Evolutionary conservation across 108 stramenopile species (phyloP).

Genomic region (Nitzschia sp.): DNA sequence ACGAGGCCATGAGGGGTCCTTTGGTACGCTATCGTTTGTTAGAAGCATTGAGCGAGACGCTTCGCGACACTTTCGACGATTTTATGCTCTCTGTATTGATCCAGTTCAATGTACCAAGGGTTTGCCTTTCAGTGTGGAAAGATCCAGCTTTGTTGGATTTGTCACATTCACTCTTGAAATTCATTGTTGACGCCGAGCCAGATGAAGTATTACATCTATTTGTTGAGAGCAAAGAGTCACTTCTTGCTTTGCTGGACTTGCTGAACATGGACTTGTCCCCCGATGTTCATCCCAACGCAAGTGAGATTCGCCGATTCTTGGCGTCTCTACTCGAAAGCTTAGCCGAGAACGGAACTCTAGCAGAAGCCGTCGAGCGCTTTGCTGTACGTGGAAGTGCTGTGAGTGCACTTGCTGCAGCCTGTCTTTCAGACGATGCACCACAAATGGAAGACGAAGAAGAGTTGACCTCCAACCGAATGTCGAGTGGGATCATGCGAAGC

Average conservation of each 20-base stretch:
- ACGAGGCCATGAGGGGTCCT: conserved; percentile 43
- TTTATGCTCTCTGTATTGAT: conserved; percentile 50
- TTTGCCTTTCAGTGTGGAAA: conserved; percentile 61
- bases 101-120: conserved; percentile 54
- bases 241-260: conserved; percentile 64
- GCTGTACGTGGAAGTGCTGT: conserved; percentile 64
- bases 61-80: conserved; percentile 31
- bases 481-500: conserved; percentile 59
- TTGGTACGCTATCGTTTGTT: conserved; percentile 56
- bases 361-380: conserved; percentile 51
- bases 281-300: conserved; percentile 20
- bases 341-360: conserved; percentile 56
- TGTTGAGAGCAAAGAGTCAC: conserved; percentile 51
- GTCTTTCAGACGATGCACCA: conserved; percentile 46
- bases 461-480: conserved; percentile 45
- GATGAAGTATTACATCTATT: conserved; percentile 59
- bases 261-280: conserved; percentile 45
- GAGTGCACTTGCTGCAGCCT: conserved; percentile 64
- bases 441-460: conserved; percentile 51
- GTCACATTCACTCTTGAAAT: conserved; percentile 57
- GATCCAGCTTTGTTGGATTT: conserved; percentile 52
- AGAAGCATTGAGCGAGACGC: conserved; percentile 43
- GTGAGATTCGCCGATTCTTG: conserved; percentile 46
- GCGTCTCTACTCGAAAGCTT: conserved; percentile 54
- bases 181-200: conserved; percentile 37